Conservation (phyloP, 192 early-diverging fungal genomes). For the Irineochytrium annulatum region DNA sequence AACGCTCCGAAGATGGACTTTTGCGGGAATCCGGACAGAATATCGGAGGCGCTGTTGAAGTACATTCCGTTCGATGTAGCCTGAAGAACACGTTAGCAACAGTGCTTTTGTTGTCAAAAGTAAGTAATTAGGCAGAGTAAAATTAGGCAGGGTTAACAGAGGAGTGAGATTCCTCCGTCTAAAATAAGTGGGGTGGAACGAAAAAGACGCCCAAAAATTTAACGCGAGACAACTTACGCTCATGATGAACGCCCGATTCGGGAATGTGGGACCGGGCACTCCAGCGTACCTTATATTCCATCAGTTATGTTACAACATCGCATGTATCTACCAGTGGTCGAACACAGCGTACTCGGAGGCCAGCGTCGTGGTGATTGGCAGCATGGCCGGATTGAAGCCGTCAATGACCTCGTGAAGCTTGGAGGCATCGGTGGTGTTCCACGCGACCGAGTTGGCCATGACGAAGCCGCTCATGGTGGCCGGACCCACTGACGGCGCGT, state of each 20-base stretch:
- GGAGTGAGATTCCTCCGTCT: too few species aligned
- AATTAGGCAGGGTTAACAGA: too few species aligned
- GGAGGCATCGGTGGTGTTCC: slow-evolving; percentile 10
- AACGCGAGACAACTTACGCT: too few species aligned
- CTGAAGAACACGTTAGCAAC: too few species aligned
- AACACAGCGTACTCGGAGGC: slow-evolving; percentile 31
- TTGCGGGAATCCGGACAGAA: slow-evolving; percentile 17
- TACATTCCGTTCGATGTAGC: slow-evolving; percentile 23
- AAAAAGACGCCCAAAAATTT: too few species aligned
- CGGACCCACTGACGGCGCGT: neutral
- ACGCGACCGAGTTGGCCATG: slow-evolving; percentile 2
- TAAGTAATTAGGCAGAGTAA: too few species aligned
- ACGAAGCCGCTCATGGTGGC: slow-evolving; percentile 32
- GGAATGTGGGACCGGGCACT: slow-evolving; percentile 30
- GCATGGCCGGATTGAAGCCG: slow-evolving; percentile 1
- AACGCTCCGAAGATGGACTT: slow-evolving; percentile 21
- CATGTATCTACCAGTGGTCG: slow-evolving; percentile 35
- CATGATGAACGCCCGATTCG: slow-evolving; percentile 31
- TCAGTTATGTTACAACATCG: too few species aligned
- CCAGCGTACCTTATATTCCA: too few species aligned
- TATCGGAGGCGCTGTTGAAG: slow-evolving; percentile 1
- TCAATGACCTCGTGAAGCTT: slow-evolving; percentile 9
- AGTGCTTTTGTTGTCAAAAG: too few species aligned
- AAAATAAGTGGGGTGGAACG: too few species aligned
- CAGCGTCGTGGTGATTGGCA: slow-evolving; percentile 24